Conservation (phyloP, 2,329 filamentous ascomycete genomes). For the Stemphylium vesicarium region DNA sequence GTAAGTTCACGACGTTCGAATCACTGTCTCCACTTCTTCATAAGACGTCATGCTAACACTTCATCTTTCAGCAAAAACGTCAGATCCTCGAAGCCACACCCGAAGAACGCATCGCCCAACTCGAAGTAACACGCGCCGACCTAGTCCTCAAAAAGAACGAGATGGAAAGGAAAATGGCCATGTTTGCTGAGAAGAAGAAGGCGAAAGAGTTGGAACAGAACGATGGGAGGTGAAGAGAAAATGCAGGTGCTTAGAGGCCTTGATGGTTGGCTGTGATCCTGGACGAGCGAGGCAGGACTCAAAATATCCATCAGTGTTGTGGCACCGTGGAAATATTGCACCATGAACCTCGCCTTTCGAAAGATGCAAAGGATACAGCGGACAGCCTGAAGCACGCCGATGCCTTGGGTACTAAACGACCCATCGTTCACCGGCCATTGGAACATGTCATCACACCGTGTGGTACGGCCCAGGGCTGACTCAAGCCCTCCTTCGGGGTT, state of each 20-base stretch:
- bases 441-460: neutral
- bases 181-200: slow-evolving; percentile 25
- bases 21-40: neutral
- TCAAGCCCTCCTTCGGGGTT: neutral
- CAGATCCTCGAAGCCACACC: slow-evolving; percentile 58
- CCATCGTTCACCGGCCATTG: neutral
- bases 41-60: neutral
- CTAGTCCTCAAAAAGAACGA: slow-evolving; percentile 59
- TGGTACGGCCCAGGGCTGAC: neutral
- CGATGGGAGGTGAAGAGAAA: slow-evolving; percentile 17
- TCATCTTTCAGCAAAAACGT: slow-evolving; percentile 50
- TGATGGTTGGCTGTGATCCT: neutral
- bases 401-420: neutral
- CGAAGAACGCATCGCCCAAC: slow-evolving; percentile 61
- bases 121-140: slow-evolving; percentile 58
- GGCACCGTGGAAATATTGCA: neutral
- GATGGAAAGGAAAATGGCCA: slow-evolving; percentile 62
- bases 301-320: neutral
- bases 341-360: neutral
- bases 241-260: neutral
- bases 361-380: neutral
- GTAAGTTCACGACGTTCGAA: slow-evolving; percentile 45
- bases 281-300: neutral
- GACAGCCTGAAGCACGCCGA: neutral
- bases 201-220: slow-evolving; percentile 19